Base-by-base conservation (phyloP, 106 monocot species). In the Allium fistulosum region DNA sequence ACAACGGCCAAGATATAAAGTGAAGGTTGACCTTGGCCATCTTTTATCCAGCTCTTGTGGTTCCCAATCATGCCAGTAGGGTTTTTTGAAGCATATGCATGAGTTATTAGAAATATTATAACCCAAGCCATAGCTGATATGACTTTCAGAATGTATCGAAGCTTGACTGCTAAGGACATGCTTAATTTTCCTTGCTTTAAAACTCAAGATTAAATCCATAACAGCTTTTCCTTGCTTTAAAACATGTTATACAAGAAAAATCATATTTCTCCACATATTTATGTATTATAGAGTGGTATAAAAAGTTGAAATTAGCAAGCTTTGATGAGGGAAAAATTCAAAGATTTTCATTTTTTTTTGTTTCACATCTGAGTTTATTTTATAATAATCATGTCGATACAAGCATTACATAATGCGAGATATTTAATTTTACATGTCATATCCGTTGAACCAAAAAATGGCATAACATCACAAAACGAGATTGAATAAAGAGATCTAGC, bases 131-230 rank as follows among this genome's bases (percentile, higher is more conserved):
- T 80, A 81, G 90, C 89, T 46, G 89, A 79, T 76, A 85, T 63
- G 51, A 93, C 79, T 75, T 99, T 99, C 28, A 99, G 62, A 45
- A 93, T 57, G 66, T 99, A 99, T 79, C 99, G 84, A 70, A 99
- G 75, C 71, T 90, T 89, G 65, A 90, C 92, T 28, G 72, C 66
- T 51, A 59, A 79, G 50, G 89, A 78, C 99, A 99, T 99, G 53
- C 80, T n/a, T n/a, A n/a, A n/a, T 87, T 51, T 56, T 80, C 72
- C 93, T 84, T 56, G 93, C 93, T 79, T 93, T 99, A 87, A 82
- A 90, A 65, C 82, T 99, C 48, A 99, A 78, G 16, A 99, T 81
- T n/a, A 87, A 14, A 76, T 99, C 89, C 49, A 99, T 80, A 17
- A 85, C 56, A 78, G 99, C 97, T 97, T 80, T 67, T 13, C 45